phyloP scores from a whole-genome alignment of 495 filamentous ascomycete genomes.

The Parmelia sp. region DNA sequence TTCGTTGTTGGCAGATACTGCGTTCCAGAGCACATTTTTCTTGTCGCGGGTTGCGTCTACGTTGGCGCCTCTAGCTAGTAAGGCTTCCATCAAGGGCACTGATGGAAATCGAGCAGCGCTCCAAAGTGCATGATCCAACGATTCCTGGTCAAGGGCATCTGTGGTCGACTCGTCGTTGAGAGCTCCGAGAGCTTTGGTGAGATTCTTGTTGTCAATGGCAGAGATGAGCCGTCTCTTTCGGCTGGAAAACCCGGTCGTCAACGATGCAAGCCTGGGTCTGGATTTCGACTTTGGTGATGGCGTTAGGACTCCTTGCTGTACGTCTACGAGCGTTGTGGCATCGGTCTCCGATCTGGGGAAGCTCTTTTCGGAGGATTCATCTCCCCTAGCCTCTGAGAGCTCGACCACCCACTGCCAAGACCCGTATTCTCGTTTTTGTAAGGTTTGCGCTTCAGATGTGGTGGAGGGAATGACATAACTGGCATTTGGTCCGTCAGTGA shows the following conservation, averaged over 20 bases:
- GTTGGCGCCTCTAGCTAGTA: slow-evolving; percentile 10
- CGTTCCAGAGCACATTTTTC: slow-evolving; percentile 8
- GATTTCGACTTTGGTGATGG: slow-evolving; percentile 1
- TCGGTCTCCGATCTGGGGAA: slow-evolving; percentile 2
- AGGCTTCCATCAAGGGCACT: not conserved
- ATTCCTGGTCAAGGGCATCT: not conserved
- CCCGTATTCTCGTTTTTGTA: not conserved
- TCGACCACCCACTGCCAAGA: slow-evolving; percentile 14
- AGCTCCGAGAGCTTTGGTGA: not conserved
- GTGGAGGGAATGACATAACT: slow-evolving; percentile 2
- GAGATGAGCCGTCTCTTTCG: slow-evolving; percentile 1
- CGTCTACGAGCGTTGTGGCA: slow-evolving; percentile 3
- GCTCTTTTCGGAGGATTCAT: not conserved
- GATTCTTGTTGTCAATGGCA: not conserved
- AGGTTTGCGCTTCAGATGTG: not conserved
- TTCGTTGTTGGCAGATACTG: not conserved
- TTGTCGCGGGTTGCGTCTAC: slow-evolving; percentile 5
- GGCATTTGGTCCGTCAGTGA: not conserved
- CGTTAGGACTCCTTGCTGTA: not conserved
- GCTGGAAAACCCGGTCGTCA: not conserved
- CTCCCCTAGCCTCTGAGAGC: not conserved
- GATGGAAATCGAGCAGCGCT: not conserved
- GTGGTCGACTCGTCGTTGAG: slow-evolving; percentile 3
- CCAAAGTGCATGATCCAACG: slow-evolving; percentile 8
- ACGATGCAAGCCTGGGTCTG: not conserved